Evolutionary conservation across 2,329 filamentous ascomycete genomes (phyloP), one percentile per base, ranked within the genome.

Genomic region (Diaporthe caulivora): DNA sequence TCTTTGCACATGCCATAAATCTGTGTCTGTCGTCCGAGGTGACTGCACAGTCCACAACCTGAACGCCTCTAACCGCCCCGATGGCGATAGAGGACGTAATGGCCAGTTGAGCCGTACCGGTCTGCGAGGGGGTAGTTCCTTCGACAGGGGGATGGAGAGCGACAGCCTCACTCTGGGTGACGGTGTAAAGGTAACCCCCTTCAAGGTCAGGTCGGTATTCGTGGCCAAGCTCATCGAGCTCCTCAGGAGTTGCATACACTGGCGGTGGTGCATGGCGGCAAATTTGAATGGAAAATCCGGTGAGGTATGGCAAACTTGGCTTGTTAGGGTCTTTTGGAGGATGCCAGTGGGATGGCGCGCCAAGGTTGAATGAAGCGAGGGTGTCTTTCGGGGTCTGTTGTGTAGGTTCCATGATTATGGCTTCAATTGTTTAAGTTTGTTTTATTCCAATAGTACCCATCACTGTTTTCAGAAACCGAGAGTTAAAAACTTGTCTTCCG

Each of bases 161-260:
- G 13, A 51, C 60, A 34, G 42, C 42, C 26, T 65, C 60, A 65
- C 44, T 65, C 15, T 65, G 42, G 37, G 42, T 49, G 8, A 49
- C 60, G 8, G 7, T 24, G 15, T n/a, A 24, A 34, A 51, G 60
- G 24, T 65, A n/a, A 3, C 15, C 15, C 13, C 8, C 17, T 8
- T 29, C 4, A 9, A 65, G 8, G 31, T 5, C 10, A 18, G 17
- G 24, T 13, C 40, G 24, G 18, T 64, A 37, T 34, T 64, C 24
- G 21, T n/a, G 3, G 34, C 26, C 42, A 15, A 49, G 13, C 17
- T 29, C 26, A 13, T 64, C 24, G 40, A 49, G 18, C 60, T 64
- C 60, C 24, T 64, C 15, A 17, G 9, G 5, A 34, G 40, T 47
- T 17, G 26, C 42, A 51, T 24, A 17, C 34, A 44, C 18, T 3